Evolutionary conservation across 139 green algal species (phyloP).

Genomic region (Chlorella sp.): DNA sequence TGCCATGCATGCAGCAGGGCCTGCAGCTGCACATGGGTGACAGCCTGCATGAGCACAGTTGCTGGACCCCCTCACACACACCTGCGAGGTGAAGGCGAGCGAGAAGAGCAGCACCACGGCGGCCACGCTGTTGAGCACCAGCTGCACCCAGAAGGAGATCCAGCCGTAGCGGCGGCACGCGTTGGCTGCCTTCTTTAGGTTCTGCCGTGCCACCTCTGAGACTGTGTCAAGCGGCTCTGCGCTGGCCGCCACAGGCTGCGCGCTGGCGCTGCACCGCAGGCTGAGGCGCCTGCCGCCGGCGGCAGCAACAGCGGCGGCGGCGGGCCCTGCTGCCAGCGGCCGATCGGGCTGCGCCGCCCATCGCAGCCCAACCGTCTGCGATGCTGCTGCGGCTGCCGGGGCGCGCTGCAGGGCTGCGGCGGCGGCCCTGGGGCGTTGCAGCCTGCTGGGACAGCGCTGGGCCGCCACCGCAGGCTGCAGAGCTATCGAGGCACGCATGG

Average conservation of each 20-base stretch:
- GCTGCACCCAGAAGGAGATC: constrained; percentile 96
- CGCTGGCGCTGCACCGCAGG: constrained; percentile 14
- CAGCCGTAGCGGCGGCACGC: constrained; percentile 77
- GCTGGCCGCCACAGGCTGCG: not conserved
- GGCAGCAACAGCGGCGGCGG: not conserved
- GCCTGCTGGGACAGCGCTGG: too few relatives aligned
- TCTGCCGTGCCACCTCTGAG: constrained; percentile 54
- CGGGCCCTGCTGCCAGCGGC: too few relatives aligned
- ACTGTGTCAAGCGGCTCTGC: not conserved
- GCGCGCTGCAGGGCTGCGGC: too few relatives aligned
- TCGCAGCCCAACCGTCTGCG: too few relatives aligned
- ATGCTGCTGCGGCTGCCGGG: too few relatives aligned
- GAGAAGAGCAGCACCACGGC: constrained; percentile 96
- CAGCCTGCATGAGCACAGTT: too few relatives aligned
- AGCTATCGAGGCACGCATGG: too few relatives aligned
- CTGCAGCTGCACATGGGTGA: too few relatives aligned
- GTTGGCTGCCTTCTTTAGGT: constrained; percentile 50
- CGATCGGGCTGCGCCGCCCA: too few relatives aligned
- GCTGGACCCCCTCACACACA: constrained; percentile 22
- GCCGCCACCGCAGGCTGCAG: too few relatives aligned
- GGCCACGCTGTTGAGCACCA: constrained; percentile 89
- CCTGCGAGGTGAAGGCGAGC: constrained; percentile 90
- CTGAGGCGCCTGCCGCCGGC: not conserved
- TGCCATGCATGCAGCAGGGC: too few relatives aligned
- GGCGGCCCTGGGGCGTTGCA: too few relatives aligned